Conservation (phyloP, 2,329 filamentous ascomycete species). For the Verticillium alfalfae region DNA sequence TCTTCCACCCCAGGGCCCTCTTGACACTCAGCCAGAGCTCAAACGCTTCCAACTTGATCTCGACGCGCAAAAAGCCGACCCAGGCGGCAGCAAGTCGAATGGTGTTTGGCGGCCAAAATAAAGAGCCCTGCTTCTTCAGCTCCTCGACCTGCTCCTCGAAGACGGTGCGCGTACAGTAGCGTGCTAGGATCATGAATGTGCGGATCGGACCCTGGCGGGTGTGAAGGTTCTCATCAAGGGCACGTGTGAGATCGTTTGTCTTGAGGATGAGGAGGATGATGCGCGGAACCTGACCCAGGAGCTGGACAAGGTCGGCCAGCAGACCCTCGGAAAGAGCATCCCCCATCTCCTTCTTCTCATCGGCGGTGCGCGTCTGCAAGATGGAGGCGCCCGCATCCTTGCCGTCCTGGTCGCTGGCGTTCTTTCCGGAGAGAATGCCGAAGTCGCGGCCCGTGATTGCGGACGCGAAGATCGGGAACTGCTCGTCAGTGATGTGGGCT, state of each 20-base stretch:
- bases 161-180: slow-evolving; percentile 63
- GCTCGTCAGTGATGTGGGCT: slow-evolving; percentile 79
- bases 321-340: slow-evolving; percentile 81
- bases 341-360: slow-evolving; percentile 84
- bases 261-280: slow-evolving; percentile 95
- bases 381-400: slow-evolving; percentile 49
- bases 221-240: slow-evolving; percentile 84
- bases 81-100: slow-evolving; percentile 50
- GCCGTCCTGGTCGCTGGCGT: neutral
- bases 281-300: slow-evolving; percentile 82
- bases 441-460: slow-evolving; percentile 96
- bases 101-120: slow-evolving; percentile 54
- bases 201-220: slow-evolving; percentile 63
- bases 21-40: slow-evolving; percentile 56
- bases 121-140: slow-evolving; percentile 44
- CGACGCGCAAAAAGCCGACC: slow-evolving; percentile 52
- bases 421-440: slow-evolving; percentile 49
- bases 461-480: slow-evolving; percentile 92
- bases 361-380: slow-evolving; percentile 53
- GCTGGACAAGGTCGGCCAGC: slow-evolving; percentile 78
- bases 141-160: slow-evolving; percentile 59
- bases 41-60: slow-evolving; percentile 58
- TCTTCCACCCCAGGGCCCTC: slow-evolving; percentile 31
- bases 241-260: slow-evolving; percentile 93
- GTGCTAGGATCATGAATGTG: slow-evolving; percentile 61